A percentile compares a stretch with the other conserved stretches of the same genome.
Conservation (phyloP, 78 protist species). For the Emiliania huxleyi region DNA sequence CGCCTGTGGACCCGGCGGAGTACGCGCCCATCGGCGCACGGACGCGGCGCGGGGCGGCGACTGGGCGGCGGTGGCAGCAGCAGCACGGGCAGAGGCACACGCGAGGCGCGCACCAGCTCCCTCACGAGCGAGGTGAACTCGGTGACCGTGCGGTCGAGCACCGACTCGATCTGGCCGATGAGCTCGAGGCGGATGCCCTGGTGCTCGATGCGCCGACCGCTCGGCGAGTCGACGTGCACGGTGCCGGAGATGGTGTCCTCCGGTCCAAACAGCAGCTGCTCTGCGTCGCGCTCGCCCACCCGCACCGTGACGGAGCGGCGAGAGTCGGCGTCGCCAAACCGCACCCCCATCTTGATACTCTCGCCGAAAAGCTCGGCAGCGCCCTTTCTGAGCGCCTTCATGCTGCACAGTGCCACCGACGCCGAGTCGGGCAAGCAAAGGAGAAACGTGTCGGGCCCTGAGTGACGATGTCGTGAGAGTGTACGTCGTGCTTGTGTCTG, state of each 20-base stretch:
- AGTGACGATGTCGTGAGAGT: too few species aligned
- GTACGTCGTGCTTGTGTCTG: too few species aligned
- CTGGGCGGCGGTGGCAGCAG: too few species aligned
- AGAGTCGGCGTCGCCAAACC: neutral
- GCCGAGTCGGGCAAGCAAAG: too few species aligned
- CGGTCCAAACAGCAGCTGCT: neutral
- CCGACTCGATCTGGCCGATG: constrained; percentile 83
- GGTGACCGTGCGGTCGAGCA: constrained; percentile 68
- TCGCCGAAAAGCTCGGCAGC: neutral
- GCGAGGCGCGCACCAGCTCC: constrained; percentile 39
- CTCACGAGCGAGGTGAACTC: constrained; percentile 80
- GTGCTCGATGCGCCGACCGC: constrained; percentile 76
- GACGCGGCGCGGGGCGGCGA: neutral
- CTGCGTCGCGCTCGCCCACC: neutral
- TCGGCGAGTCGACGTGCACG: neutral
- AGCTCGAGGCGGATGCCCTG: constrained; percentile 84
- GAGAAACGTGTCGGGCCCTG: too few species aligned
- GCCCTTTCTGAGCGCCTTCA: too few species aligned
- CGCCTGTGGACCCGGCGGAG: constrained; percentile 62
- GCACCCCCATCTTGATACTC: neutral
- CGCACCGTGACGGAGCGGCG: neutral
- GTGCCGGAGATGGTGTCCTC: neutral
- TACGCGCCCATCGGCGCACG: too few species aligned
- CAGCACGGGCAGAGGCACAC: neutral
- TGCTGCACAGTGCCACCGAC: too few species aligned